Base-by-base conservation (phyloP, 2,329 filamentous ascomycete species). In the Colletotrichum cereale region DNA sequence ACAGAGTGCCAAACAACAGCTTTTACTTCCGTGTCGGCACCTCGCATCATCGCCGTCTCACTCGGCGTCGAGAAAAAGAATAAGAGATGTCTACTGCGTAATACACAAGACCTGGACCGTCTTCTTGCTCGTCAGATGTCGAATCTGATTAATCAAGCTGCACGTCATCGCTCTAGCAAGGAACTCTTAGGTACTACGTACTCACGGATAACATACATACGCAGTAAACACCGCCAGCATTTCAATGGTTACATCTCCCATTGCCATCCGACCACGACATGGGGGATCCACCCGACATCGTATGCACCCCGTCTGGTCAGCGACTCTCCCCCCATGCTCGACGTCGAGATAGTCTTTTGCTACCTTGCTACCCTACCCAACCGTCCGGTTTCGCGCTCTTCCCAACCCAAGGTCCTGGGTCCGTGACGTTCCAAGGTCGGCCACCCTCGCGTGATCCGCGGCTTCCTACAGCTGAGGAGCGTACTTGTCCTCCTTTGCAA, bases 201-300 rank as follows among this genome's bases (percentile, higher is more conserved):
- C n/a, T n/a, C n/a, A n/a, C n/a, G n/a, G n/a, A n/a, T n/a, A n/a
- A 44, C 60, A 40, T 44, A 52, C 60, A 18, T 24, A 26, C 34
- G 21, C 29, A 2, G 24, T 6, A 16, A 16, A n/a, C 48, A 31
- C n/a, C 16, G 14, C 36, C 18, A 44, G 7, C 57, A 36, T 21
- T 10, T 6, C 47, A 53, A 53, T 42, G 47, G 61, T 63, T 63
- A 62, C 60, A 52, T 62, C 26, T 34, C 47, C 60, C 60, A 36
- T n/a, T n/a, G n/a, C n/a, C n/a, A n/a, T n/a, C n/a, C n/a, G n/a
- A n/a, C n/a, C n/a, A n/a, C 21, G 50, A 53, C 31, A 36, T 38
- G 53, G n/a, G 53, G 53, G 34, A 26, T 57, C 53, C 53, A 34
- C 53, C 53, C 53, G 53, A 57, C 53, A 38, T 40, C 53, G 21